A percentile compares a stretch with the other conserved stretches of the same genome.
Evolutionary conservation across 345 rosid species (phyloP).

Genomic region (Eucalyptus albens): DNA sequence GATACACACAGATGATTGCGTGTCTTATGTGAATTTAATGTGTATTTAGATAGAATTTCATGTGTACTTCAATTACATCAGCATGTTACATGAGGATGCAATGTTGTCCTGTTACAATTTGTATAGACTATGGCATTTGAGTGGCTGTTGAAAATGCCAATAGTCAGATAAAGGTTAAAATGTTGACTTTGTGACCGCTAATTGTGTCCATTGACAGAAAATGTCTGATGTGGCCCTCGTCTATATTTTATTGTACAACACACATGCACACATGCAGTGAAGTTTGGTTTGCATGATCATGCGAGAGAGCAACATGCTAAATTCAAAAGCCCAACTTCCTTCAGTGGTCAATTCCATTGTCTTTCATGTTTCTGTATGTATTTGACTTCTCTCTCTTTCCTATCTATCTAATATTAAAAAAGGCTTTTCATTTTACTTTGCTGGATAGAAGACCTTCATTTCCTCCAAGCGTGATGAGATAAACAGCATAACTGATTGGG

Average conservation of each 20-base stretch:
- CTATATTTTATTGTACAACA: neutral
- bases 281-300: neutral
- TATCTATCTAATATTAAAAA: neutral
- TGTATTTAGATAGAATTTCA: neutral
- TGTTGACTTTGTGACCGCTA: neutral
- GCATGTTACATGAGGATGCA: neutral
- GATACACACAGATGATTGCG: neutral
- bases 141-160: neutral
- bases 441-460: neutral
- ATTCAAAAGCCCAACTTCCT: neutral
- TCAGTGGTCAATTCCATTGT: neutral
- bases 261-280: neutral
- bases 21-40: neutral
- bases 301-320: neutral
- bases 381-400: neutral
- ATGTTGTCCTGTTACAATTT: neutral
- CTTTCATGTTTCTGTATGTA: neutral
- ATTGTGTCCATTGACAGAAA: neutral
- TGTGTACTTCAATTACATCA: neutral
- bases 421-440: neutral
- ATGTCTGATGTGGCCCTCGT: neutral
- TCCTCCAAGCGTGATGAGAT: neutral
- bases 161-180: neutral
- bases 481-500: neutral
- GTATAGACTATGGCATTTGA: neutral